A percentile compares a stretch with the other conserved stretches of the same genome.
phyloP scores from a whole-genome alignment of 2,329 filamentous ascomycete species.

The Fusarium hostae region DNA sequence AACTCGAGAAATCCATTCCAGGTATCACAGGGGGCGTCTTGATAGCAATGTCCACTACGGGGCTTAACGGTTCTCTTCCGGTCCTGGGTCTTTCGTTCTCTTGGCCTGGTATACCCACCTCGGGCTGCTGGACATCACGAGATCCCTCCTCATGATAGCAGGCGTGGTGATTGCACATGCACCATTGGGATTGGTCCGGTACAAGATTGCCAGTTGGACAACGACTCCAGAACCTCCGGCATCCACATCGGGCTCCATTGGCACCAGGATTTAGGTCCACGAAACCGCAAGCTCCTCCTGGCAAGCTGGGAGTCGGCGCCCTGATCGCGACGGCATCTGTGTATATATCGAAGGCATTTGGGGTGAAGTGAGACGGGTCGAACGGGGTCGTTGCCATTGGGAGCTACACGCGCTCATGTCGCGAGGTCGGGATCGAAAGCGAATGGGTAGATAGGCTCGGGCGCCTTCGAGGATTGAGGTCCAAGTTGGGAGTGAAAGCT shows the following conservation, averaged over 20 bases:
- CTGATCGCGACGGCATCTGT: constrained; percentile 56
- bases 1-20: constrained; percentile 56
- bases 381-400: constrained; percentile 65
- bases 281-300: constrained; percentile 67
- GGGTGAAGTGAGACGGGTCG: constrained; percentile 56
- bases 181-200: constrained; percentile 61
- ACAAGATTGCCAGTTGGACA: constrained; percentile 49
- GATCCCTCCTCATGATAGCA: constrained; percentile 67
- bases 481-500: not conserved
- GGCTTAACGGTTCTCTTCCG: constrained; percentile 63
- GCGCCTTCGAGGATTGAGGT: constrained; percentile 1
- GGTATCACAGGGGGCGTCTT: constrained; percentile 52
- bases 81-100: constrained; percentile 64
- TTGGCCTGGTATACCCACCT: constrained; percentile 53
- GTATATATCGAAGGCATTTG: constrained; percentile 66
- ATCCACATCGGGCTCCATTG: constrained; percentile 66
- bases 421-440: constrained; percentile 29
- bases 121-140: constrained; percentile 40
- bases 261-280: constrained; percentile 64
- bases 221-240: constrained; percentile 69
- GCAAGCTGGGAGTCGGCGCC: constrained; percentile 52
- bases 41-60: constrained; percentile 61
- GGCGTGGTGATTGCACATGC: constrained; percentile 72
- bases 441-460: constrained; percentile 13
- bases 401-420: constrained; percentile 45